Conservation (phyloP, 768 basidiomycete species). For the Cystoderma amianthinum region DNA sequence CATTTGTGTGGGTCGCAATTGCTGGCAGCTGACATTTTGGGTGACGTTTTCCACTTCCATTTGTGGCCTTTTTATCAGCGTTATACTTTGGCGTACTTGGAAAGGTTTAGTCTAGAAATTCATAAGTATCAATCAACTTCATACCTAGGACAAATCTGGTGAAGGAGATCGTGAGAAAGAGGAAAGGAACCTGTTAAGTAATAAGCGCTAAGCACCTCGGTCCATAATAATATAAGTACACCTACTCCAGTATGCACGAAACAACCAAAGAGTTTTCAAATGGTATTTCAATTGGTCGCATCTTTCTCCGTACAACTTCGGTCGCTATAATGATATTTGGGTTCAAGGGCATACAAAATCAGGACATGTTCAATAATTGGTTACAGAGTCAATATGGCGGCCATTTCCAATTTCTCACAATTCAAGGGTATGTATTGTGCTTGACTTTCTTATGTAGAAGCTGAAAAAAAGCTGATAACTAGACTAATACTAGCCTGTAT, state of each 20-base stretch:
- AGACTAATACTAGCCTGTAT: slow-evolving; percentile 29
- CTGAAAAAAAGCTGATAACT: background rate
- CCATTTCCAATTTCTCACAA: slow-evolving; percentile 55
- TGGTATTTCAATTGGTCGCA: background rate
- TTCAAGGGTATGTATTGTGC: slow-evolving; percentile 51
- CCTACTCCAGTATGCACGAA: too few species aligned
- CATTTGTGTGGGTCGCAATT: slow-evolving; percentile 50
- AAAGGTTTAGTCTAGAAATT: slow-evolving; percentile 38
- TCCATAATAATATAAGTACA: too few species aligned
- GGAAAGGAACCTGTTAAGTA: too few species aligned
- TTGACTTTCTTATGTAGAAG: background rate
- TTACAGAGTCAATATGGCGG: background rate
- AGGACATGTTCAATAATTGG: background rate
- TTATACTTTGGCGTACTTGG: slow-evolving; percentile 62
- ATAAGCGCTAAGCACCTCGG: too few species aligned
- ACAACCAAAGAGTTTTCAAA: too few species aligned
- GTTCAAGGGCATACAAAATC: background rate
- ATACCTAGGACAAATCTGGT: too few species aligned
- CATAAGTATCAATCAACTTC: background rate
- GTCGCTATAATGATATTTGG: background rate
- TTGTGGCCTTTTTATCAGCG: slow-evolving; percentile 33
- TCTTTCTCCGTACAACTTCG: background rate
- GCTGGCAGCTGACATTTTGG: slow-evolving; percentile 66
- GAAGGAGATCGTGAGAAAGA: too few species aligned
- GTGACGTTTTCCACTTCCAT: slow-evolving; percentile 35